These are phyloP conservation scores for Oldenlandia corymbosa DNA, from an alignment of 257 asterid genomes.

Conservation along the genomic window DNA sequence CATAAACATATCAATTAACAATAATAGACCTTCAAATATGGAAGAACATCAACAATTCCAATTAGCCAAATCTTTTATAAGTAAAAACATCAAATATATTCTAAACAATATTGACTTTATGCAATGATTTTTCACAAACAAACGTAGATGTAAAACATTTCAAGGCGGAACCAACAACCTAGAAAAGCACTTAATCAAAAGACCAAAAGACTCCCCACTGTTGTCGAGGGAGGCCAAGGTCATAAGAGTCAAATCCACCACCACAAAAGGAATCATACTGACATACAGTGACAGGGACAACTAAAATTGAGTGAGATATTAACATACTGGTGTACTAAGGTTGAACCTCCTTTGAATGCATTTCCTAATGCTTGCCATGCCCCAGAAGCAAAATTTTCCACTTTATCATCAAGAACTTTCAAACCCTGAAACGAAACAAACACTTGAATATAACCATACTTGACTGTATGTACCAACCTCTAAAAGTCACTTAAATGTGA, in stretches of 20 bases:
- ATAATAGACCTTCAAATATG: neutral
- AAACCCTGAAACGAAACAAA: conserved; percentile 54
- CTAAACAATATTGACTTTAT: neutral
- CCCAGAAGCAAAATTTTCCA: conserved; percentile 85
- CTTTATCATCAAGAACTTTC: conserved; percentile 72
- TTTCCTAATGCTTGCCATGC: conserved; percentile 98
- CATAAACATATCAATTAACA: neutral
- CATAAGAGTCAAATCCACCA: neutral
- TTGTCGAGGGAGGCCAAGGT: too few species aligned
- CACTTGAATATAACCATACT: neutral
- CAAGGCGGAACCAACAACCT: neutral
- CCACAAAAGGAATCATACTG: neutral
- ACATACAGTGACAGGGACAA: neutral
- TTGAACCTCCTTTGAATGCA: conserved; percentile 85
- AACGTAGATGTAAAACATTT: neutral
- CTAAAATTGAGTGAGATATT: conserved; percentile 2
- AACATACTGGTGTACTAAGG: conserved; percentile 52
- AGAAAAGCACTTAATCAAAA: neutral
- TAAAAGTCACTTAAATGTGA: too few species aligned
- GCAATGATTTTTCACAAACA: neutral
- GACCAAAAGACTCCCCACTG: neutral
- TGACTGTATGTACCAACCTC: too few species aligned
- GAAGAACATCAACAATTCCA: neutral
- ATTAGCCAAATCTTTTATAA: neutral
- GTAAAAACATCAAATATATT: neutral